Evolutionary conservation across 306 rosid species (phyloP).

Genomic region (Cucurbita moschata): DNA sequence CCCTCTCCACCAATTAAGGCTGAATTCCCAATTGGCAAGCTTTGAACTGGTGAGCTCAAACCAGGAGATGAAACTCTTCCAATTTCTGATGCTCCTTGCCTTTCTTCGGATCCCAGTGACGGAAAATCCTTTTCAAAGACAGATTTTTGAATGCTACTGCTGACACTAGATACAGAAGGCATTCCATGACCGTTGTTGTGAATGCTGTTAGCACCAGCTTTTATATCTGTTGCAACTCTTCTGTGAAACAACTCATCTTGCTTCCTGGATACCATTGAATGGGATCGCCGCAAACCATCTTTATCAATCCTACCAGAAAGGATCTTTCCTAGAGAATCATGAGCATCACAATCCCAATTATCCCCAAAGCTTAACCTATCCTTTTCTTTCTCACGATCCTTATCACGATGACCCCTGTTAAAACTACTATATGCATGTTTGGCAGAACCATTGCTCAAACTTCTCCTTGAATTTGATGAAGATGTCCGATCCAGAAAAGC

Average conservation of each 20-base stretch:
- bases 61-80: constrained; percentile 80
- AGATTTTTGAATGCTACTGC: constrained; percentile 51
- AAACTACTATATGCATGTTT: constrained; percentile 95
- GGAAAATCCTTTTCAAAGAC: constrained; percentile 95
- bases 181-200: constrained; percentile 41
- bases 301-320: constrained; percentile 57
- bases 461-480: constrained; percentile 67
- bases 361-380: constrained; percentile 56
- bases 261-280: constrained; percentile 74
- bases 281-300: constrained; percentile 66
- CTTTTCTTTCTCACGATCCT: constrained; percentile 91
- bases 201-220: constrained; percentile 31
- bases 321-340: constrained; percentile 55
- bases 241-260: constrained; percentile 39
- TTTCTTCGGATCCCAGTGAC: constrained; percentile 84
- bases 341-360: constrained; percentile 60
- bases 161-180: constrained; percentile 39
- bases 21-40: constrained; percentile 61
- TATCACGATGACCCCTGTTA: constrained; percentile 82
- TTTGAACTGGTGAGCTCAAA: constrained; percentile 63
- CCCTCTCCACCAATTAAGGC: constrained; percentile 90
- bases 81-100: constrained; percentile 50
- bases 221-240: constrained; percentile 39
- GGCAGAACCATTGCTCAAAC: constrained; percentile 66
- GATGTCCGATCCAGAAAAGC: constrained; percentile 67